Base-by-base conservation (phyloP, 2,329 filamentous ascomycete genomes). In the Colletotrichum cordylinicola region DNA sequence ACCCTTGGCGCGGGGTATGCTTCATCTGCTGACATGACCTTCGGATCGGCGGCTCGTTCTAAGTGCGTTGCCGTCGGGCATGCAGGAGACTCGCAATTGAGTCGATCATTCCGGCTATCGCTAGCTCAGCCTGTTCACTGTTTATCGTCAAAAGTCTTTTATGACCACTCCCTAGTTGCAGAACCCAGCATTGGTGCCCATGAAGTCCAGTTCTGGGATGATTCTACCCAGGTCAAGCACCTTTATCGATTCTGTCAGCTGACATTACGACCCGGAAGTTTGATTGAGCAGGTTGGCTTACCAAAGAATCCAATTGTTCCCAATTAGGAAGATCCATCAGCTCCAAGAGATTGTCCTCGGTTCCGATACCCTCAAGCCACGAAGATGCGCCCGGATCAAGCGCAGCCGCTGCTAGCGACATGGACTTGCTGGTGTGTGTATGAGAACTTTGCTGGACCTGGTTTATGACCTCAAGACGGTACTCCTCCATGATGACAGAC, bases 401-500 rank as follows among this genome's bases (percentile, higher is more conserved):
- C 6, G 8, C 31, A n/a, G 27, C 35, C 52, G 12, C 48, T 4
- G 39, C 16, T 37, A n/a, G 12, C 12, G 66, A 13, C 1, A 12
- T 15, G 13, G 24, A 21, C 6, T 55, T 67, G 33, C 31, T 31
- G 39, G 66, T 70, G 16, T 67, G 70, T 3, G 78, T 24, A 6
- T 77, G 72, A 6, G 61, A 48, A 12, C 79, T 80, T 9, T 80
- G 67, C 4, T 48, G 43, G 12, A 79, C 76, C 65, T 62, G 62
- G 6, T 48, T 39, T 10, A 27, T 55, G 12, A 61, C 74, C 56
- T 82, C 81, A 6, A 77, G 37, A 2, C 81, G 78, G 8, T 82
- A 62, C 65, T 86, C 85, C 37, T 86, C 82, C 1, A 87, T 78
- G 4, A 87, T 84, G 13, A 87, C 43, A n/a, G 79, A 2, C 82